Base-by-base conservation (phyloP, 2,329 filamentous ascomycete species). In the Orbilia brochopaga region DNA sequence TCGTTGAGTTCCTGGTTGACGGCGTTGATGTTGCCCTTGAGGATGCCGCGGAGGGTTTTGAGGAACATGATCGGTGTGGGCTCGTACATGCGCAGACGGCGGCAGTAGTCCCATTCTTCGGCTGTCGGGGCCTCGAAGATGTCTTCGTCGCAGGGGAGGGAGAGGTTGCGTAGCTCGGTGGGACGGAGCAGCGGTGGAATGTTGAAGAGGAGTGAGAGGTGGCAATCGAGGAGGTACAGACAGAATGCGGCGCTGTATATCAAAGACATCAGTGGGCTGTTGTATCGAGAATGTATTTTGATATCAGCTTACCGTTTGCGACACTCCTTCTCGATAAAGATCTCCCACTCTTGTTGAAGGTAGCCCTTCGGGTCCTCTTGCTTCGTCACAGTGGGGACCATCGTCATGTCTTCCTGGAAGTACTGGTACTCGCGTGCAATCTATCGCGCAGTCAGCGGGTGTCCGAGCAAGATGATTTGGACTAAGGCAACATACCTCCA, bases 351-450 rank as follows among this genome's bases (percentile, higher is more conserved):
- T 35, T 76, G 74, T 11, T 75, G 74, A 2, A 74, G 60, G 56
- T 64, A 74, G 24, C 64, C 67, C 44, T 61, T 70, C 11, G 53
- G 69, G 24, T 73, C 69, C 17, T 73, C 69, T 7, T 54, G 56
- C 57, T 73, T 73, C 37, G 61, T 67, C n/a, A 73, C 59, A 17
- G 57, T 73, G 0, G 69, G 62, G 7, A 63, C 63, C 61, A 64
- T 54, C 37, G 57, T 63, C 27, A 66, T 53, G 19, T 72, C 74
- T 23, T 76, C 75, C 53, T 73, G 53, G 32, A 76, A 75, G 48
- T 76, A 76, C 54, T 64, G 69, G 40, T 76, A 75, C 21, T 76
- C 75, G 60, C 75, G 74, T 24, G 75, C 75, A 73, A 76, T 76
- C 75, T 76, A 27, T 2, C n/a, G 8, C 6, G 2, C 2, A 19